Conservation (phyloP, 179 eudicot species). For the Beta macrorhiza region DNA sequence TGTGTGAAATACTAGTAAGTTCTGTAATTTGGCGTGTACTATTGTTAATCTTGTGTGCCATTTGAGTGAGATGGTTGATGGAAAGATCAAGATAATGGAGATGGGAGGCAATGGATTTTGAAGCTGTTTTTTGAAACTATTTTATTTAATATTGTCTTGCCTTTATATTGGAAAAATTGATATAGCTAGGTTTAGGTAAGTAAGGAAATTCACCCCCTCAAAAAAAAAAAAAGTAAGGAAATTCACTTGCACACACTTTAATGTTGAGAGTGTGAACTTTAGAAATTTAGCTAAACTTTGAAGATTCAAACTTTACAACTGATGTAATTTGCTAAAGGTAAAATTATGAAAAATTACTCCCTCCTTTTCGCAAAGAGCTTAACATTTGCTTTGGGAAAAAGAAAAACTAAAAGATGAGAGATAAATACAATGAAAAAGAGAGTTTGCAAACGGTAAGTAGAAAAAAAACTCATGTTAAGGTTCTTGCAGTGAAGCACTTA, state of each 20-base stretch:
- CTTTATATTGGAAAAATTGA: no score
- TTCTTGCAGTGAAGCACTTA: no score
- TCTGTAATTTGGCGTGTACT: no score
- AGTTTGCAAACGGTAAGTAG: no score
- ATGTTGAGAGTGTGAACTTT: neutral
- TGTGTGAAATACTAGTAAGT: neutral
- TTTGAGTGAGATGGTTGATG: constrained; percentile 1
- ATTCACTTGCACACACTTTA: neutral
- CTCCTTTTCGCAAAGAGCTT: no score
- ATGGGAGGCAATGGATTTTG: neutral
- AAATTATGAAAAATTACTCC: neutral
- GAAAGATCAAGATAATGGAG: neutral
- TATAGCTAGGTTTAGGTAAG: neutral
- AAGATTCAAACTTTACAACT: neutral
- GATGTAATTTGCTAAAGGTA: neutral
- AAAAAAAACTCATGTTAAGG: no score
- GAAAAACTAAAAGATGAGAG: no score
- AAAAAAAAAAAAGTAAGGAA: no score
- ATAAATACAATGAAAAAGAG: no score
- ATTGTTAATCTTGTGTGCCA: neutral
- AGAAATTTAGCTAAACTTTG: neutral
- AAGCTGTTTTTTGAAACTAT: neutral
- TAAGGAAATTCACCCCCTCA: no score
- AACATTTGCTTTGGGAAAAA: no score
- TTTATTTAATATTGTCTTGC: no score